Base-by-base conservation (phyloP, 441 rosid genomes). In the Gossypium davidsonii region DNA sequence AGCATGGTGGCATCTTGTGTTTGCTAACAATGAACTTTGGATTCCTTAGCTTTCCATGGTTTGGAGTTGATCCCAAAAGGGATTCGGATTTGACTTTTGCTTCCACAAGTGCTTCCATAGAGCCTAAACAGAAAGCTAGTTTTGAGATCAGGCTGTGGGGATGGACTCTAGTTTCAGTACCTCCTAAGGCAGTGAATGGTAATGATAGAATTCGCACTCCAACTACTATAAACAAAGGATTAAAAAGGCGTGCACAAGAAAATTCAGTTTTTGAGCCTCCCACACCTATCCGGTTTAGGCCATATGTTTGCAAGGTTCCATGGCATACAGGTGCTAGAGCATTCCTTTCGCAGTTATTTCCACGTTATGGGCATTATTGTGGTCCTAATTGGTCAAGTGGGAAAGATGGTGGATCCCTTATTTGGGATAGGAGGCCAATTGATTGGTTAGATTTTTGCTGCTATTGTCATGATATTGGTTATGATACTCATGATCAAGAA, bases 371-470 rank as follows among this genome's bases (percentile, higher is more conserved):
- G 34, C 92, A 94, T 82, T 94, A 94, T 71, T 94, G 99, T 77
- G 99, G 98, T 18, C 99, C 99, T 0, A 94, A 94, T 31, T 94
- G 99, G 99, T 94, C 99, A 0, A 94, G 99, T 70, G 99, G 98
- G 66, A 94, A 94, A 79, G 88, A 90, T 76, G 74, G 83, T 1
- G 99, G 99, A 10, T 90, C 98, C n/a, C 83, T 46, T 51, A 15
- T 94, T 20, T 94, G 99, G 99, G 99, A 94, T 69, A 87, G 71
- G 86, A 86, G 99, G 64, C 98, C 98, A 6, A 94, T 91, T 64
- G 98, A 94, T 84, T 91, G 96, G 98, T 80, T 94, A 80, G 98
- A 94, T 73, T 93, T 83, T 77, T 94, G 98, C 75, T 94, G 99
- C 83, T 94, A 92, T 79, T 94, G 99, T 74, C 98, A 94, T 80